Base-by-base conservation (phyloP, 2,329 filamentous ascomycete species). In the Chrysoporthe deuterocubensis region DNA sequence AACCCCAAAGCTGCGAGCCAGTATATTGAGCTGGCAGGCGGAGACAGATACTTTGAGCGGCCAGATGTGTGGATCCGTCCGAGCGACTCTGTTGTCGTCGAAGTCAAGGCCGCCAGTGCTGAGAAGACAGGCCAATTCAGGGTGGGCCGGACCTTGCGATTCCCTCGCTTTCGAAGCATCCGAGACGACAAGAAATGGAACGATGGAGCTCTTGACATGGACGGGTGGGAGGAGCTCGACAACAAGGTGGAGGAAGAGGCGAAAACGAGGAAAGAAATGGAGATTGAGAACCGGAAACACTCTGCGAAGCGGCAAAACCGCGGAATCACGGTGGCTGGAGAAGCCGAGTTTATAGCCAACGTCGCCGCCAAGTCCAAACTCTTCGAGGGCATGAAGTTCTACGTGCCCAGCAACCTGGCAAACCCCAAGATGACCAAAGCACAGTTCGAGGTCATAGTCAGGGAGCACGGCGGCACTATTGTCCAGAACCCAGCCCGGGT, bases 11-110 rank as follows among this genome's bases (percentile, higher is more conserved):
- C 94, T 1, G 95, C 96, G 0, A 89, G 83, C 1, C 83, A 92
- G 66, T 93, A 89, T 75, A 90, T 99, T 68, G 91, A 94, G 74
- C 86, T 98, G 1, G 94, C 89, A 3, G 93, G 94, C 11, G 91
- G 91, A 14, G 89, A 92, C 65, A 82, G 85, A 9, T 78, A 79
- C 40, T 83, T 86, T 70, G 95, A 98, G 78, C 84, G 85, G 59
- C 96, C 96, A 0, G 95, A 99, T 74, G 87, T 94, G 64, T 99
- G 94, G 94, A 98, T 99, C 74, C 90, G 91, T 44, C 94, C 96
- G 0, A 89, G 87, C 64, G 92, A 98, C 69, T 97, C 94, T 0
- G 79, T 99, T 18, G 93, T 99, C 1, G 74, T 99, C 0, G 91
- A 92, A 57, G 92, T 96, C 70, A 99, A 98, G 79, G 96, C 94